These are phyloP conservation scores for Lasiodiplodia theobromae DNA, from an alignment of 2,329 filamentous ascomycete genomes.

Conservation along the genomic window DNA sequence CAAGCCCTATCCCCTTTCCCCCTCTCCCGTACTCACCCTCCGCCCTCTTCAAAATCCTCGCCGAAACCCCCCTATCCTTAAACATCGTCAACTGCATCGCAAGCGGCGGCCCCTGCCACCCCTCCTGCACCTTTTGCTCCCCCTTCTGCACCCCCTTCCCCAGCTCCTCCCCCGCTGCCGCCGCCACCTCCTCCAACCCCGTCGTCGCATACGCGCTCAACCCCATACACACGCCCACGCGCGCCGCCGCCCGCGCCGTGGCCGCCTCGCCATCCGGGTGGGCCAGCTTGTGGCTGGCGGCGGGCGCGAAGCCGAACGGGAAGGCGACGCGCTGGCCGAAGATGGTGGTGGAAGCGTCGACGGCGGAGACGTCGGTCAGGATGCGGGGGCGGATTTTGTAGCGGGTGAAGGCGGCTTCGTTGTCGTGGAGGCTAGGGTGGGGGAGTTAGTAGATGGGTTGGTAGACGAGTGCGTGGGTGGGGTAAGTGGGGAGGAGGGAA, in stretches of 20 bases:
- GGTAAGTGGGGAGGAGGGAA: background rate
- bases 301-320: constrained; percentile 55
- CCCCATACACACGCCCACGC: constrained; percentile 67
- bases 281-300: constrained; percentile 71
- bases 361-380: constrained; percentile 41
- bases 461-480: background rate
- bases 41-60: constrained; percentile 51
- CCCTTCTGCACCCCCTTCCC: too few relatives aligned
- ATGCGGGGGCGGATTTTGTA: constrained; percentile 43
- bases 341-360: constrained; percentile 34
- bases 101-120: constrained; percentile 43
- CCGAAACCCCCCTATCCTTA: constrained; percentile 54
- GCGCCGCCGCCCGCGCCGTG: constrained; percentile 64
- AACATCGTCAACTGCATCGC: constrained; percentile 64
- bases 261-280: constrained; percentile 69
- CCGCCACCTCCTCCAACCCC: constrained; percentile 68
- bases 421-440: constrained; percentile 38
- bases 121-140: too few relatives aligned
- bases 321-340: constrained; percentile 44
- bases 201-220: constrained; percentile 67
- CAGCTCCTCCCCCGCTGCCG: constrained; percentile 42
- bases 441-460: constrained; percentile 27
- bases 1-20: constrained; percentile 15
- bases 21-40: constrained; percentile 48
- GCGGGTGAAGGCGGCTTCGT: constrained; percentile 41